Evolutionary conservation across 345 rosid genomes (phyloP).

Genomic region (Eucalyptus viminalis): DNA sequence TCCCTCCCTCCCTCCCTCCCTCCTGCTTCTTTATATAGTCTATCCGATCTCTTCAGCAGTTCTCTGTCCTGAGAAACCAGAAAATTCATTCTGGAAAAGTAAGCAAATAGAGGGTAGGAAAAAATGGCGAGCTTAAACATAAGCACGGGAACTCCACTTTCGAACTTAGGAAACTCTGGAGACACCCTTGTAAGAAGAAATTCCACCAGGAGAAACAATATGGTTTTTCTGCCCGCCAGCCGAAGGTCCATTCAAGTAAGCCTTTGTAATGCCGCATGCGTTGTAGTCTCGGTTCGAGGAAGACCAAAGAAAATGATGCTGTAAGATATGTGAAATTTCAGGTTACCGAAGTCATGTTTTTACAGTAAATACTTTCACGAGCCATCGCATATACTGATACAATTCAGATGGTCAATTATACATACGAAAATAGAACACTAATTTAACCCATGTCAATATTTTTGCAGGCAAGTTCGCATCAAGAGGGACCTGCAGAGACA

Average conservation of each 20-base stretch:
- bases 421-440: background rate
- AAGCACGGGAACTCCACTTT: background rate
- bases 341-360: background rate
- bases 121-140: background rate
- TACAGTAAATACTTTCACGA: background rate
- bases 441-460: background rate
- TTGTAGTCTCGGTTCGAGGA: background rate
- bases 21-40: background rate
- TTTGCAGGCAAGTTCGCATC: background rate
- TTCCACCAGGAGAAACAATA: background rate
- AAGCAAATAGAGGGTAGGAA: background rate
- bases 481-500: background rate
- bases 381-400: background rate
- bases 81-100: background rate
- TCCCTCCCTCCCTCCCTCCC: background rate
- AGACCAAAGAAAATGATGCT: background rate
- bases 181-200: background rate
- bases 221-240: background rate
- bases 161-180: background rate
- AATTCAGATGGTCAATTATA: background rate
- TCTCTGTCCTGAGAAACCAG: background rate
- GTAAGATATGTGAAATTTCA: background rate
- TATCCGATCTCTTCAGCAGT: background rate
- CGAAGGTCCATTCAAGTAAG: constrained; percentile 5
- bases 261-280: background rate